Percentiles rank a stretch among this genome's conserved stretches.
Evolutionary conservation across 108 stramenopile genomes (phyloP).

Genomic region (Nitzschia sp.): DNA sequence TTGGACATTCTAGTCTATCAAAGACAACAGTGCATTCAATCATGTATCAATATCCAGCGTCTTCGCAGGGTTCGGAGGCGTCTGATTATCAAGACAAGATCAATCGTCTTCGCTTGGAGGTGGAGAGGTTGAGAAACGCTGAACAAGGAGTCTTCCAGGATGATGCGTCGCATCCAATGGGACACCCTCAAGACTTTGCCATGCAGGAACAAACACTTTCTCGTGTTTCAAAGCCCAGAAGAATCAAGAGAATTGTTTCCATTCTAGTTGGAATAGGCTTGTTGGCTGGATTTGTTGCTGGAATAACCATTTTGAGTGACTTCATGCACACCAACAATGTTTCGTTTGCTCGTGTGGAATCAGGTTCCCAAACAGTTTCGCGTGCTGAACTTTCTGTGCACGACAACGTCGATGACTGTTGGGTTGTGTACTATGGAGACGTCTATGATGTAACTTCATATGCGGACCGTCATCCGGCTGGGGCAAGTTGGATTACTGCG

Average conservation of each 20-base stretch:
- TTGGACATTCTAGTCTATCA: no score
- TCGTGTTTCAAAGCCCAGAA: background rate
- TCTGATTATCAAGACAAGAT: background rate
- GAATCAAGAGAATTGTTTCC: background rate
- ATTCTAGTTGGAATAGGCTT: background rate
- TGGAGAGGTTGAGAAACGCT: background rate
- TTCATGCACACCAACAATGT: background rate
- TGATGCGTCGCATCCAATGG: background rate
- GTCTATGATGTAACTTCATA: slow-evolving; percentile 74
- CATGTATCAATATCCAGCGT: no score
- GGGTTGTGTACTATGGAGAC: slow-evolving; percentile 61
- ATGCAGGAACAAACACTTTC: background rate
- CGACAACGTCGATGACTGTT: slow-evolving; percentile 62
- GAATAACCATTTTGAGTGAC: background rate
- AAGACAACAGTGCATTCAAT: no score
- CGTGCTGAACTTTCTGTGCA: slow-evolving; percentile 49
- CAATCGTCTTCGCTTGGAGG: background rate
- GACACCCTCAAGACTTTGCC: background rate
- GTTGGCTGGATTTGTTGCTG: background rate
- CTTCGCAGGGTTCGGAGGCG: no score
- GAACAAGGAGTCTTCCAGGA: background rate
- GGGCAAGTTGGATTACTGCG: slow-evolving; percentile 53
- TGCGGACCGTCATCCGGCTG: slow-evolving; percentile 70
- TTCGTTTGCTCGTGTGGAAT: background rate
- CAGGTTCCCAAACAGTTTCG: slow-evolving; percentile 17